Evolutionary conservation across 345 rosid species (phyloP), one percentile per base, ranked within the genome.

Genomic region (Ceriops tagal): DNA sequence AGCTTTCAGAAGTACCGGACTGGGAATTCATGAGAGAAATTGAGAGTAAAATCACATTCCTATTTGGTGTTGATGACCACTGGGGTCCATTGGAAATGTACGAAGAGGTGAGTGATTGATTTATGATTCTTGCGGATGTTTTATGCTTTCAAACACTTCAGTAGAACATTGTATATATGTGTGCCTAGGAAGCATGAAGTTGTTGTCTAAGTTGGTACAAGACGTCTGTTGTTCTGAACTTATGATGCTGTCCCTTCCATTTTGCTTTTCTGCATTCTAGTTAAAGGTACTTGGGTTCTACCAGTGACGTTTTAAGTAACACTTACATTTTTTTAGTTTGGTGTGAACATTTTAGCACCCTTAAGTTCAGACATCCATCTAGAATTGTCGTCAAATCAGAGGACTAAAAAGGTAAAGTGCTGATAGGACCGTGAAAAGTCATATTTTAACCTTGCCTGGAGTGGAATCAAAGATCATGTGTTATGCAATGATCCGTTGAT

Each of bases 31-130:
- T 89, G 85, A 87, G 86, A 82, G 83, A 76, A 73, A 84, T 81
- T 61, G 60, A 77, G 71, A 69, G 70, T 67, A 91, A 84, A 78
- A 77, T 91, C 30, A 78, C 91, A 62, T 89, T 91, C 81, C 74
- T 93, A 76, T 93, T 77, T 71, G 93, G 96, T 61, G 73, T 77
- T 32, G 90, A 89, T 69, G 98, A 89, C 77, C 98, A 93, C 74
- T 93, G 97, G 97, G 97, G 96, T 57, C 95, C 98, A 0, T 22
- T 88, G 71, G 77, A 89, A 70, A 83, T 89, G 87, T 82, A 75
- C 63, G 88, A 89, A 74, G 92, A 93, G 96, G 96, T 92, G 61
- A 76, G 75, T 67, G 52, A 37, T 71, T 11, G 4, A 57, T 71
- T 52, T 66, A 37, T 21, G 28, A 55, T 30, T 64, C 11, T 53